These are phyloP conservation scores for Drosera spatulata DNA, from an alignment of 179 eudicot species.

Conservation along the genomic window DNA sequence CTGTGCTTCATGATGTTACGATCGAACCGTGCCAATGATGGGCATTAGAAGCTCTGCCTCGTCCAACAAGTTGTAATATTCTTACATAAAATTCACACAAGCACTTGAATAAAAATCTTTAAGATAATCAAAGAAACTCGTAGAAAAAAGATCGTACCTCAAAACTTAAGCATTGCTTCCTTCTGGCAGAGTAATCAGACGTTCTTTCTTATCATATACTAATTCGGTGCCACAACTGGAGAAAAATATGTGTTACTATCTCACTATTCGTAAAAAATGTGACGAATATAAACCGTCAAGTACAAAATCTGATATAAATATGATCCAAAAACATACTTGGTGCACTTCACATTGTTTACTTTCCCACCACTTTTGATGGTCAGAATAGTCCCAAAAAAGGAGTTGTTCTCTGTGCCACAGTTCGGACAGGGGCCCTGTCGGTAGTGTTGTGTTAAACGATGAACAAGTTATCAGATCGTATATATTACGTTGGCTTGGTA, in stretches of 20 bases:
- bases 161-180: conserved; percentile 51
- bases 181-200: conserved; percentile 82
- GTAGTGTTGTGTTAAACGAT: background rate
- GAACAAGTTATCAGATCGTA: too few relatives aligned
- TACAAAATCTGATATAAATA: background rate
- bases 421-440: conserved; percentile 90
- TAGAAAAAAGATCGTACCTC: conserved; percentile 16
- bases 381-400: conserved; percentile 90
- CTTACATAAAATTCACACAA: too few relatives aligned
- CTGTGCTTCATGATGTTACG: too few relatives aligned
- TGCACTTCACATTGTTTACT: conserved; percentile 68
- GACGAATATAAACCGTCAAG: background rate
- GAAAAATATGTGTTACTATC: too few relatives aligned
- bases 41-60: too few relatives aligned
- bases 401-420: conserved; percentile 86
- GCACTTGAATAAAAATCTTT: background rate
- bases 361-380: conserved; percentile 75
- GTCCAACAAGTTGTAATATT: too few relatives aligned
- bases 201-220: conserved; percentile 53
- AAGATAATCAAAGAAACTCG: too few relatives aligned
- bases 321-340: conserved; percentile 37
- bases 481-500: too few relatives aligned
- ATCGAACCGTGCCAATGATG: too few relatives aligned
- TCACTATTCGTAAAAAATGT: too few relatives aligned
- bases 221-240: conserved; percentile 61